These are phyloP conservation scores for Raddia distichophylla DNA, from an alignment of 176 grass and related monocot species.

Conservation along the genomic window DNA sequence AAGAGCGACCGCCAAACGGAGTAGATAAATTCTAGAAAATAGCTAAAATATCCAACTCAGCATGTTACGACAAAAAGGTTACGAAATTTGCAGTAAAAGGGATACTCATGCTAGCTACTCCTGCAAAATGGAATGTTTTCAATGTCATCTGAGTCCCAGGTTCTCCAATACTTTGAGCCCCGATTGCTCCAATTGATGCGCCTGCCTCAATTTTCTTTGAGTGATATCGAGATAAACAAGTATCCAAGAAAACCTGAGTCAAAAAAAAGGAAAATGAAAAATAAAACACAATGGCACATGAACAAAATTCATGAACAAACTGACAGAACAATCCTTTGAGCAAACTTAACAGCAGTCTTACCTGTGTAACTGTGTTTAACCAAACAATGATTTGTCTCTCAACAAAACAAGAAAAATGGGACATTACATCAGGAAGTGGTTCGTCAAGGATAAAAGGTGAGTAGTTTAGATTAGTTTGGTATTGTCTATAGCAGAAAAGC, in stretches of 20 bases:
- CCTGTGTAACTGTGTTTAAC: constrained; percentile 22
- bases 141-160: constrained; percentile 98
- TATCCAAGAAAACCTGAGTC: constrained; percentile 91
- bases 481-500: constrained; percentile 10
- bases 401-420: constrained; percentile 12
- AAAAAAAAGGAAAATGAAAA: constrained; percentile 21
- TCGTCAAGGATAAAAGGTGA: background rate
- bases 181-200: constrained; percentile 89
- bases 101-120: constrained; percentile 99
- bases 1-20: background rate
- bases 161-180: constrained; percentile 98
- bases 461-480: background rate
- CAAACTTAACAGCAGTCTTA: background rate
- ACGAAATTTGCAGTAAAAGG: constrained; percentile 41
- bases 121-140: constrained; percentile 99
- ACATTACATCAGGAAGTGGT: background rate
- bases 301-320: constrained; percentile 10
- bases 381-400: constrained; percentile 24
- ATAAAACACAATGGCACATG: background rate
- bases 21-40: constrained; percentile 11
- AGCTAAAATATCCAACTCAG: background rate
- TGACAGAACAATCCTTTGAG: constrained; percentile 13
- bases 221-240: constrained; percentile 90
- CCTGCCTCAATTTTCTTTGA: constrained; percentile 87
- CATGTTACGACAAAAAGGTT: constrained; percentile 21